Base-by-base conservation (phyloP, 306 rosid species). In the Leucaena leucocephala region DNA sequence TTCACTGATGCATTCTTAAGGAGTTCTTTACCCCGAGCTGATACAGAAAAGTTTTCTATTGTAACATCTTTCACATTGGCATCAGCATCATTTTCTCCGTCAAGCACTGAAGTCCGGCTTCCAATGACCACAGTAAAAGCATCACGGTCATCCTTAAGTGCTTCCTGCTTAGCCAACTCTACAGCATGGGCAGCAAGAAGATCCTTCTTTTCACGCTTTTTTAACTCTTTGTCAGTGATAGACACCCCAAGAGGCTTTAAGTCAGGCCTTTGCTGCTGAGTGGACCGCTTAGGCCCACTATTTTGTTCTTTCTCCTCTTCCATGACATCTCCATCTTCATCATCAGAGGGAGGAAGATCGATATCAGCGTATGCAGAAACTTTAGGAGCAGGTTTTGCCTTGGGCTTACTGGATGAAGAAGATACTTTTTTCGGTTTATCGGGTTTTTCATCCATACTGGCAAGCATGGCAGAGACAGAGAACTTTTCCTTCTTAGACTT, bases 81-180 rank as follows among this genome's bases (percentile, higher is more conserved):
- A 83, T 83, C 85, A n/a, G 76, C 83, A 6, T 81, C 85, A 65
- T 81, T 77, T 17, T 81, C 79, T 58, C 92, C 92, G 63, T 88
- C 92, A 57, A 86, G 85, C 54, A 86, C 86, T 22, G 87, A 84
- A 22, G 86, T 72, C 16, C 88, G 86, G 48, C 90, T 89, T 52
- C 90, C 87, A 35, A 89, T 86, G 57, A 86, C 89, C 64, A 89
- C 92, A 74, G 90, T 89, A 77, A 89, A 89, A 58, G 92, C 92
- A 85, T 89, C 92, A 52, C 70, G 92, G 71, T 86, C 90, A 40
- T 89, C 87, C 77, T 55, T 86, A 66, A 88, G 85, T 48, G 87
- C 92, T 40, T 86, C 90, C 77, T 76, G 46, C 76, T 82, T 86
- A 19, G 90, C 92, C 83, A 59, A 79, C 76, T 84, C 90, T 43